Evolutionary conservation across 768 basidiomycete genomes (phyloP).

Genomic region (Podaxis sp.): DNA sequence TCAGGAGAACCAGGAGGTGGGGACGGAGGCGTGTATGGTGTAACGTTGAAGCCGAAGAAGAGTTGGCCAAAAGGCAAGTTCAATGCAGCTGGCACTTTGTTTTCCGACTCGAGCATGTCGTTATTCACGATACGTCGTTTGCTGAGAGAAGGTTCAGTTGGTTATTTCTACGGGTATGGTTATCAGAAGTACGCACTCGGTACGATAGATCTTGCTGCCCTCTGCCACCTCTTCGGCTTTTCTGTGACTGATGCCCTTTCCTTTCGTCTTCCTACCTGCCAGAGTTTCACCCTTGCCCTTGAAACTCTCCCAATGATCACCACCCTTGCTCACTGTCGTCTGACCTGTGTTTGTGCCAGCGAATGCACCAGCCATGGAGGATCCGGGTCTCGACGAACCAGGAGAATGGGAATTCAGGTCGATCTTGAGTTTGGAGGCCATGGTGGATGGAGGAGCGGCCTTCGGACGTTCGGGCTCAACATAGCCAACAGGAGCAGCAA

Average conservation of each 20-base stretch:
- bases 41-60: conserved; percentile 93
- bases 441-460: conserved; percentile 78
- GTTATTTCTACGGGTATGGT: neutral
- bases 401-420: conserved; percentile 86
- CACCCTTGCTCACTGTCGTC: conserved; percentile 65
- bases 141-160: conserved; percentile 40
- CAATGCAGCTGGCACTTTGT: conserved; percentile 85
- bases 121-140: conserved; percentile 84
- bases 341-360: conserved; percentile 48
- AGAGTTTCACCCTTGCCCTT: conserved; percentile 94
- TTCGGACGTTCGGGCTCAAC: conserved; percentile 91
- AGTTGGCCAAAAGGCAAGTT: conserved; percentile 91
- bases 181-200: conserved; percentile 63
- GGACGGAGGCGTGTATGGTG: conserved; percentile 60
- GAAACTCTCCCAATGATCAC: conserved; percentile 93
- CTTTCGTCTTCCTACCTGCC: conserved; percentile 89
- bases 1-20: conserved; percentile 30
- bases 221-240: conserved; percentile 77
- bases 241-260: conserved; percentile 86
- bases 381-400: conserved; percentile 80
- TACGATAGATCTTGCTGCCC: conserved; percentile 86
- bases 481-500: conserved; percentile 90
- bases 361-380: conserved; percentile 70
- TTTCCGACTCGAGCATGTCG: conserved; percentile 67
- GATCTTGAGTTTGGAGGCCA: conserved; percentile 97